Base-by-base conservation (phyloP, 148 eudicot genomes). In the Nepenthes mirabilis region DNA sequence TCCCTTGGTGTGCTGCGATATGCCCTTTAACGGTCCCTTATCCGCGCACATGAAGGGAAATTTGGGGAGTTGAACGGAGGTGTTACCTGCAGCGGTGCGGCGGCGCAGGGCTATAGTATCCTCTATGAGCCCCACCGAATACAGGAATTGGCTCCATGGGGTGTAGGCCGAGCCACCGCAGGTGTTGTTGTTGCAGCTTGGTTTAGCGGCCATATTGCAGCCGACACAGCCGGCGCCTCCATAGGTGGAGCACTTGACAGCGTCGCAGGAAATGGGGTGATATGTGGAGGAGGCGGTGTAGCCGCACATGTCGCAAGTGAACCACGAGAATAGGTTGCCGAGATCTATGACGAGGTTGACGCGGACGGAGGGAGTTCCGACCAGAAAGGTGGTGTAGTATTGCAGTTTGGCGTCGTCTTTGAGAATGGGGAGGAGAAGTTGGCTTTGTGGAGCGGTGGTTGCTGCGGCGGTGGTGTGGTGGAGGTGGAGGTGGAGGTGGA, bases 301-400 rank as follows among this genome's bases (percentile, higher is more conserved):
- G 45, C 66, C 71, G 36, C 43, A 47, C 5, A 67, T 56, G 32
- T 63, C 65, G 9, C 72, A 68, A n/a, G 68, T 32, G 34, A 73
- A 54, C 76, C 76, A 73, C 5, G 72, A 62, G 60, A 14, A 61
- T 37, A 9, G 14, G 34, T 68, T 64, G 34, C 65, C 57, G 9
- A 68, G 57, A 33, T 68, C 68, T 9, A 73, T 48, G 35, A 43
- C 53, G 2, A 59, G 32, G 14, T 45, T 36, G 34, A 73, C 72
- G 13, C 65, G 68, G 33, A 52, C 55, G 2, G 68, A 68, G 1
- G 68, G 71, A 9, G 68, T 72, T 14, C 80, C 80, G 32, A 72
- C 65, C 1, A 57, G 62, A 34, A 76, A 68, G 33, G 52, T 57
- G 1, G 80, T 76, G 69, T 47, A 76, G 64, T 76, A 76, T 62